Evolutionary conservation across 2,329 filamentous ascomycete genomes (phyloP).

Genomic region (Teratosphaeria pseudoeucalypti): DNA sequence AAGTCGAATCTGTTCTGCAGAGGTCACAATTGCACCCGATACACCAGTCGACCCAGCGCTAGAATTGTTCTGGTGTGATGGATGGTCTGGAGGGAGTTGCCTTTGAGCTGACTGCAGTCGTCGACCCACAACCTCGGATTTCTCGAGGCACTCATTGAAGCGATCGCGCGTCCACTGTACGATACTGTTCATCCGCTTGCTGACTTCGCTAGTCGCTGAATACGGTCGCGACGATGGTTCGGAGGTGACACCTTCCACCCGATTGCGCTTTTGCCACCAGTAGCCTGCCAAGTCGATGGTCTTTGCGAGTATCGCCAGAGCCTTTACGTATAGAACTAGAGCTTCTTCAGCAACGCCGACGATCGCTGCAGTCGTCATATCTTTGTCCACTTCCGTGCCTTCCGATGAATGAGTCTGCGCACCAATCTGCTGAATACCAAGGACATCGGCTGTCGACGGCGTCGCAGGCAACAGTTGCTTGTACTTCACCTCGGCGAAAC

Average conservation of each 20-base stretch:
- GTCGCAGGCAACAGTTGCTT: constrained; percentile 87
- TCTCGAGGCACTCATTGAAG: constrained; percentile 96
- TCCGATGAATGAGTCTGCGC: constrained; percentile 45
- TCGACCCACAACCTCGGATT: constrained; percentile 84
- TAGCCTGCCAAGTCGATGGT: constrained; percentile 89
- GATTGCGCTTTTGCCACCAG: constrained; percentile 58
- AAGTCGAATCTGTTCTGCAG: constrained; percentile 68
- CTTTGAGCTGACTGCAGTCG: constrained; percentile 81
- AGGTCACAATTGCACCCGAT: constrained; percentile 49
- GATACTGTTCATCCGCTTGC: constrained; percentile 68
- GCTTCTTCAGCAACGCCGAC: constrained; percentile 88
- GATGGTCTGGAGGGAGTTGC: constrained; percentile 72
- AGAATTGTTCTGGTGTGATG: constrained; percentile 74
- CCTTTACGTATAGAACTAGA: constrained; percentile 90
- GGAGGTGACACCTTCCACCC: constrained; percentile 46
- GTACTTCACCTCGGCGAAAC: constrained; percentile 97
- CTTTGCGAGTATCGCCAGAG: constrained; percentile 76
- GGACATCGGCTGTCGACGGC: constrained; percentile 63
- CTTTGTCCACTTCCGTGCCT: constrained; percentile 56
- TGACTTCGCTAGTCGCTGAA: constrained; percentile 15
- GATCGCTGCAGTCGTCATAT: constrained; percentile 74
- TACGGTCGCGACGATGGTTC: constrained; percentile 16
- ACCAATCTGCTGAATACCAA: constrained; percentile 49
- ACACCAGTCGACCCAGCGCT: constrained; percentile 41
- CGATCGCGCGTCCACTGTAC: constrained; percentile 91